Percentiles rank a stretch among this genome's conserved stretches.
Conservation (phyloP, 805 yeast genomes). For the Kodamaea neixiangensis region DNA sequence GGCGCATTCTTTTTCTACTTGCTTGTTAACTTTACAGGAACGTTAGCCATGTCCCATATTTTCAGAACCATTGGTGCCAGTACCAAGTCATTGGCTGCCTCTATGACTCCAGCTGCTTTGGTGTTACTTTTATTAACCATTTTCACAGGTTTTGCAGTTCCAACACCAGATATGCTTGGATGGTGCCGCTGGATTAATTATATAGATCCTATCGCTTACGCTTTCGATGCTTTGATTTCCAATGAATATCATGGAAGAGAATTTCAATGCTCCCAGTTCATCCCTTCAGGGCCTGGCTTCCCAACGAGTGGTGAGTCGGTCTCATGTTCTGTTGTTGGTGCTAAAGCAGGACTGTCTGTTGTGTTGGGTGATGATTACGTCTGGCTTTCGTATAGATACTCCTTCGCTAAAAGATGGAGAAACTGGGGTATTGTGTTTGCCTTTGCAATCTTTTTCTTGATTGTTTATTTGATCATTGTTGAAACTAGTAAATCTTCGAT, state of each 20-base stretch:
- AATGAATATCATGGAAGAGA: constrained; percentile 54
- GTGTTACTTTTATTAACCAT: constrained; percentile 49
- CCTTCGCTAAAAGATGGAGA: constrained; percentile 49
- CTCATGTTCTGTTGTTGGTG: constrained; percentile 25
- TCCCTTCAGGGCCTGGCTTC: constrained; percentile 47
- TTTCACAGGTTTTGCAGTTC: constrained; percentile 61
- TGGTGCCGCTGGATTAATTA: constrained; percentile 70
- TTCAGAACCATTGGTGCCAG: constrained; percentile 23
- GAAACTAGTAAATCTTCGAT: constrained; percentile 43
- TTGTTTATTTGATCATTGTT: constrained; percentile 51
- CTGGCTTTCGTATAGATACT: constrained; percentile 43
- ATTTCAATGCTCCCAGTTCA: constrained; percentile 48
- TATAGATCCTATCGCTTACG: constrained; percentile 57
- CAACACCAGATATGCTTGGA: constrained; percentile 55
- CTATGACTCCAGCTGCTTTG: constrained; percentile 60
- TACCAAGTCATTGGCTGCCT: constrained; percentile 44
- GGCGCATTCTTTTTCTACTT: constrained; percentile 29
- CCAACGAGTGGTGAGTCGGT: constrained; percentile 14
- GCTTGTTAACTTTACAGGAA: constrained; percentile 19
- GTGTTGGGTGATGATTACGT: constrained; percentile 34
- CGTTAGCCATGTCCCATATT: constrained; percentile 39
- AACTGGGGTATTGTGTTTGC: constrained; percentile 62
- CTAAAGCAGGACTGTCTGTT: constrained; percentile 19
- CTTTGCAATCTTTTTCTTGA: constrained; percentile 55
- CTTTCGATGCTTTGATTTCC: constrained; percentile 57